phyloP scores from a whole-genome alignment of 495 filamentous ascomycete species.

The Penicillium flavigenum region DNA sequence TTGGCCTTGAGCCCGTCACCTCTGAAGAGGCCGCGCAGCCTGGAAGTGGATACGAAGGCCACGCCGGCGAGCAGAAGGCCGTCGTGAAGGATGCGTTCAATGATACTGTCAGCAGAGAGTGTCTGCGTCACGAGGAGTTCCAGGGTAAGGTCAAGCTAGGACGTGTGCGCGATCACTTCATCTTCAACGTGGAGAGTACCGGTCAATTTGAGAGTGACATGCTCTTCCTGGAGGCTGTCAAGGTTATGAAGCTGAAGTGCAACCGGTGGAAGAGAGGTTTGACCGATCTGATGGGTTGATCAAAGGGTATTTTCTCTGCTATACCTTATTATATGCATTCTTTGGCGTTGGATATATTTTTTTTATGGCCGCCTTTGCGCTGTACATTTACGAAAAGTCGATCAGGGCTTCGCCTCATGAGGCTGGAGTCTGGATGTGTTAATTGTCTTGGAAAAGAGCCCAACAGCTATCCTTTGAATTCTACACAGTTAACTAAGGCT shows the following conservation, averaged over 20 bases:
- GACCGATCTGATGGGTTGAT: slow-evolving; percentile 52
- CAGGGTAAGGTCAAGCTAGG: slow-evolving; percentile 92
- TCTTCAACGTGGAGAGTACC: slow-evolving; percentile 91
- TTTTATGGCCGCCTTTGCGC: slow-evolving; percentile 32
- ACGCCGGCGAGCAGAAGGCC: slow-evolving; percentile 73
- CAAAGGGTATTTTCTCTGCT: slow-evolving; percentile 14
- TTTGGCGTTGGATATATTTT: slow-evolving; percentile 41
- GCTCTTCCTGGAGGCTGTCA: slow-evolving; percentile 85
- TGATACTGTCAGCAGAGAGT: slow-evolving; percentile 93
- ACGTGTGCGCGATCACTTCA: slow-evolving; percentile 89
- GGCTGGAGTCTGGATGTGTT: slow-evolving; percentile 39
- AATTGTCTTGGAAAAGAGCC: slow-evolving; percentile 18
- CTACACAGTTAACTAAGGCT: slow-evolving; percentile 26
- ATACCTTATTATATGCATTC: slow-evolving; percentile 42
- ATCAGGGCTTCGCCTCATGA: slow-evolving; percentile 37
- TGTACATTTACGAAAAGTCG: slow-evolving; percentile 48
- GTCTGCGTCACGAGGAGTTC: slow-evolving; percentile 88
- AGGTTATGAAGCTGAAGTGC: slow-evolving; percentile 78
- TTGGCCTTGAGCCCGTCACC: slow-evolving; percentile 72
- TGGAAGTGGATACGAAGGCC: slow-evolving; percentile 68
- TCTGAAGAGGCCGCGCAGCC: slow-evolving; percentile 58
- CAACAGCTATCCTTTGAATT: slow-evolving; percentile 22
- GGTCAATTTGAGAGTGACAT: slow-evolving; percentile 90
- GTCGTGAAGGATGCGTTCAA: slow-evolving; percentile 78
- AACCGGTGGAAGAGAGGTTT: slow-evolving; percentile 61